These are phyloP conservation scores for Kwoniella sp. DNA, from an alignment of 768 basidiomycete species.

Conservation along the genomic window DNA sequence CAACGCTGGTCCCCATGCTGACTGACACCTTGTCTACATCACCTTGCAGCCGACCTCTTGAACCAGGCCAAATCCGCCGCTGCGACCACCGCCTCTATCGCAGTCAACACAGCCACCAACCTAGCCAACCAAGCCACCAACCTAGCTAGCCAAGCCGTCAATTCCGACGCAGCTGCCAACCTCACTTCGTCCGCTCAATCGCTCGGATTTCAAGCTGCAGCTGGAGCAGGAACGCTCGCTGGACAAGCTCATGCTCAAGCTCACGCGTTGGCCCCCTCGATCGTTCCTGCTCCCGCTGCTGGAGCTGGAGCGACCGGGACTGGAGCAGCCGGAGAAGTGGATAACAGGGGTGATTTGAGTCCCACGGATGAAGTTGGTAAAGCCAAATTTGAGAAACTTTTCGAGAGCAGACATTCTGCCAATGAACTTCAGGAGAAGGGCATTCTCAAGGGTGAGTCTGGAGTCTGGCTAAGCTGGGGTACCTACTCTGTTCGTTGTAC, in stretches of 20 bases:
- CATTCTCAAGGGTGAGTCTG: constrained; percentile 66
- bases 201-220: constrained; percentile 33
- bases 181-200: constrained; percentile 35
- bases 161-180: constrained; percentile 38
- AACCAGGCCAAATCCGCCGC: constrained; percentile 51
- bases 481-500: background rate
- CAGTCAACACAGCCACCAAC: constrained; percentile 35
- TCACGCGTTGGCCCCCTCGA: constrained; percentile 42
- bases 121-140: constrained; percentile 36
- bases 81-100: constrained; percentile 29
- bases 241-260: constrained; percentile 50
- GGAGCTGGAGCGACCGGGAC: constrained; percentile 3
- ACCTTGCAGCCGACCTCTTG: constrained; percentile 49
- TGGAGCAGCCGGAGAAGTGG: constrained; percentile 40
- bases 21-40: no score
- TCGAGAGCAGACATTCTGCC: constrained; percentile 64
- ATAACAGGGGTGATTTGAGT: constrained; percentile 41
- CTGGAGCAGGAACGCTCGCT: constrained; percentile 37
- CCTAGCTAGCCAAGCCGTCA: constrained; percentile 45
- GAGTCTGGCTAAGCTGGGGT: background rate
- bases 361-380: constrained; percentile 39
- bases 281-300: constrained; percentile 45
- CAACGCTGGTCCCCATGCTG: no score
- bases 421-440: constrained; percentile 68
- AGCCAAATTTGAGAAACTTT: constrained; percentile 62